phyloP scores from a whole-genome alignment of 164 flowering plant genomes.

The Santalum album region DNA sequence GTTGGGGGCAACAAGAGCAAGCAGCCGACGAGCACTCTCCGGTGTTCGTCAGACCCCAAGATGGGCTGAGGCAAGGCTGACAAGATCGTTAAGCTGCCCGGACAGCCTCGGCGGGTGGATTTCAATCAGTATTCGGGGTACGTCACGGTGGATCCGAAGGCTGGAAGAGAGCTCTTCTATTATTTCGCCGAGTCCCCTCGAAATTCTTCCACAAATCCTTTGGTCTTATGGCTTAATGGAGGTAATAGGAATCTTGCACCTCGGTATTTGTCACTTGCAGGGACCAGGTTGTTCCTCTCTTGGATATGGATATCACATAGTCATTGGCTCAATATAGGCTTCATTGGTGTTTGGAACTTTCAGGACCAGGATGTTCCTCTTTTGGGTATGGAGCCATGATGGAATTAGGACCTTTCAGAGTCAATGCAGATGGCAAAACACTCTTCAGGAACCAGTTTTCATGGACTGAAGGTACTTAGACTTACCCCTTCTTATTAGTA shows the following conservation, averaged over 20 bases:
- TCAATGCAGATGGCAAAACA: constrained; percentile 26
- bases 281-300: constrained; percentile 40
- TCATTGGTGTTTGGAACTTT: not conserved
- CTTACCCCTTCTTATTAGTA: not conserved
- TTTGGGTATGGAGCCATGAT: constrained; percentile 25
- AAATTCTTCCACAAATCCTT: constrained; percentile 8
- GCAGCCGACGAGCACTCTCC: constrained; percentile 12
- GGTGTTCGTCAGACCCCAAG: constrained; percentile 19
- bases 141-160: constrained; percentile 11
- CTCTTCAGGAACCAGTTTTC: constrained; percentile 17
- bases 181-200: constrained; percentile 11
- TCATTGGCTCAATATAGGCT: too few relatives aligned
- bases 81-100: constrained; percentile 24
- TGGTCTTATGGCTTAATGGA: constrained; percentile 16
- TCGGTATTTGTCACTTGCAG: too few relatives aligned
- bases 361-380: constrained; percentile 41
- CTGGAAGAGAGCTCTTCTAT: constrained; percentile 13
- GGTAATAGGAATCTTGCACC: not conserved
- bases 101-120: constrained; percentile 12
- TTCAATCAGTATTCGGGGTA: constrained; percentile 15
- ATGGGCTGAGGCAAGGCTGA: constrained; percentile 23
- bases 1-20: too few relatives aligned
- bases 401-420: constrained; percentile 31
- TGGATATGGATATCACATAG: constrained; percentile 26
- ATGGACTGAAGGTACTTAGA: constrained; percentile 27